Evolutionary conservation across 345 rosid species (phyloP).

Genomic region (Barbarea vulgaris): DNA sequence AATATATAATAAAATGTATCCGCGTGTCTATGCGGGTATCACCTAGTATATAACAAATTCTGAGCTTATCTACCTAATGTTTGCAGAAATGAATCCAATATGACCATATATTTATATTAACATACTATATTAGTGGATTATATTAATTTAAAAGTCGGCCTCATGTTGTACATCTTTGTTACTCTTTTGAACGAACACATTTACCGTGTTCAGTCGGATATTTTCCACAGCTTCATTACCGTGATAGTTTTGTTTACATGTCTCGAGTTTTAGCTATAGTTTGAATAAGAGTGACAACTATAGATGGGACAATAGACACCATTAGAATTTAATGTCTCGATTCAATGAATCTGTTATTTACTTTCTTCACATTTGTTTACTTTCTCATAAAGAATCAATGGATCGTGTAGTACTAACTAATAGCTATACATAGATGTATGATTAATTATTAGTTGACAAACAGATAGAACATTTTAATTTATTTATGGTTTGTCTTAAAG

Average conservation of each 20-base stretch:
- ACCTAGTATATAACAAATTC: too few relatives aligned
- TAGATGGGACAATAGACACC: neutral
- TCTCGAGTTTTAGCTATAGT: neutral
- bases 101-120: neutral
- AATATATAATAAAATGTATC: too few relatives aligned
- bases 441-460: neutral
- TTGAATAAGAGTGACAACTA: neutral
- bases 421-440: neutral
- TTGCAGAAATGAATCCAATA: neutral
- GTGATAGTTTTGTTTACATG: neutral
- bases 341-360: neutral
- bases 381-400: neutral
- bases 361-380: neutral
- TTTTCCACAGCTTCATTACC: neutral
- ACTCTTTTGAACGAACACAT: neutral
- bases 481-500: neutral
- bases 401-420: neutral
- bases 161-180: neutral
- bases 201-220: neutral
- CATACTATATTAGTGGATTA: neutral
- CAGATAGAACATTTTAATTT: neutral
- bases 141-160: neutral
- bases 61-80: constrained; percentile 15
- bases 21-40: too few relatives aligned
- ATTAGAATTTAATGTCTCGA: neutral